Evolutionary conservation across 352 stramenopile genomes (phyloP), one percentile per base, ranked within the genome.

Genomic region (Globisporangium solare): DNA sequence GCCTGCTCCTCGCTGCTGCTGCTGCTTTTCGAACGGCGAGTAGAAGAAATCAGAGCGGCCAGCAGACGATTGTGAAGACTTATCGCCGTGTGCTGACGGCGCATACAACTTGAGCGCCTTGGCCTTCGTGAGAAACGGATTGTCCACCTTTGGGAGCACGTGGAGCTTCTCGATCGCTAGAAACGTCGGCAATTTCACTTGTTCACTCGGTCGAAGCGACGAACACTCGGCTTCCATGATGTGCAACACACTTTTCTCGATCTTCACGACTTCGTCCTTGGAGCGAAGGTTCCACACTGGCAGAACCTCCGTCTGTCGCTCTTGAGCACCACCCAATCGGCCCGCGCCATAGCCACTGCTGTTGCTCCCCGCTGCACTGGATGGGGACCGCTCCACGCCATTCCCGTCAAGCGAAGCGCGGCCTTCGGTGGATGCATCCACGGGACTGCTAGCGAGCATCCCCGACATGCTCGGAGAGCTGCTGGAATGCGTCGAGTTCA

Each of bases 221-320:
- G 63, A 62, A 54, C 79, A 92, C 41, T 89, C 76, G 5, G 66
- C 61, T 56, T 88, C 82, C 22, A 92, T 46, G 5, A 88, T 32
- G 12, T 58, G 50, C 21, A 92, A 51, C 6, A 92, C 58, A 24
- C 67, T 73, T 11, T 63, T 61, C 63, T 89, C 58, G 35, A 89
- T 68, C n/a, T 69, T 70, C 6, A 76, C 68, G 45, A 92, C 67
- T n/a, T 88, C 75, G 11, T 63, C 43, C 10, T 70, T 74, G 12
- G 79, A 89, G 1, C 74, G 63, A 24, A 92, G 65, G 64, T 92
- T 68, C 82, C 82, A 92, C 40, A 76, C 69, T 24, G 64, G 52
- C 15, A 45, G 39, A 15, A 42, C 27, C 6, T 60, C 50, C 2
- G 56, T 46, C 15, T 32, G 35, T n/a, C 56, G 48, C 6, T 51